Percentiles rank a stretch among this genome's conserved stretches.
Evolutionary conservation across 805 yeast genomes (phyloP).

Genomic region (Starmerella etchellsii): DNA sequence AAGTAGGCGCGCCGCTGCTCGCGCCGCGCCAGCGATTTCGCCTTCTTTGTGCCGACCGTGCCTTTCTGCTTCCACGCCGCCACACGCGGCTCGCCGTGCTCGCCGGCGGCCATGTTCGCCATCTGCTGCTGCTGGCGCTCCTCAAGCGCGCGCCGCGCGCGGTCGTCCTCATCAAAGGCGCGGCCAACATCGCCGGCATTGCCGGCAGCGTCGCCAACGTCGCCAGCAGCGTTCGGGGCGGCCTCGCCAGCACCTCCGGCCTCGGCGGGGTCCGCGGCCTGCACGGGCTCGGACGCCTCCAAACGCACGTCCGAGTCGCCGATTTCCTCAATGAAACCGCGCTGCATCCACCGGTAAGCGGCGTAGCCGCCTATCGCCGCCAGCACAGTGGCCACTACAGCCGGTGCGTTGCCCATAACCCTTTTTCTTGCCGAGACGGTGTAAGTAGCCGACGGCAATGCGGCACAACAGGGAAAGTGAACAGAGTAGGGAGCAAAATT

Average conservation of each 20-base stretch:
- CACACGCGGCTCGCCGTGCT: constrained; percentile 13
- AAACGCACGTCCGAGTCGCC: constrained; percentile 6
- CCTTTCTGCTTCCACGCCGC: constrained; percentile 21
- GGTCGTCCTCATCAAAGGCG: constrained; percentile 13
- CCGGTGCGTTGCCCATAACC: neutral
- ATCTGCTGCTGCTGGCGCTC: constrained; percentile 9
- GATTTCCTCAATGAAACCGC: constrained; percentile 3
- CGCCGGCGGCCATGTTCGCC: constrained; percentile 1
- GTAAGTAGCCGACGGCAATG: no score
- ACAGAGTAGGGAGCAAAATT: no score
- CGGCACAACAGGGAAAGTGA: no score
- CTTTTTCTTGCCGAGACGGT: no score
- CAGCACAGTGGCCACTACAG: neutral
- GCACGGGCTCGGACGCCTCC: neutral
- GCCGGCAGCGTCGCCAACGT: neutral
- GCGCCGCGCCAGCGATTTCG: constrained; percentile 25
- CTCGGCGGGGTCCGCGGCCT: neutral
- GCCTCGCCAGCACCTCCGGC: neutral
- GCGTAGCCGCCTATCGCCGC: constrained; percentile 1
- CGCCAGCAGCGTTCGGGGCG: neutral
- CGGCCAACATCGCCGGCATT: constrained; percentile 10
- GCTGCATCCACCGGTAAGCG: neutral
- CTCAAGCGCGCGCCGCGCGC: constrained; percentile 18
- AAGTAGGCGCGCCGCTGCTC: constrained; percentile 27
- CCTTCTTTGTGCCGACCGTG: constrained; percentile 26